Base-by-base conservation (phyloP, 495 filamentous ascomycete genomes). In the Lasiosphaeris hirsuta region DNA sequence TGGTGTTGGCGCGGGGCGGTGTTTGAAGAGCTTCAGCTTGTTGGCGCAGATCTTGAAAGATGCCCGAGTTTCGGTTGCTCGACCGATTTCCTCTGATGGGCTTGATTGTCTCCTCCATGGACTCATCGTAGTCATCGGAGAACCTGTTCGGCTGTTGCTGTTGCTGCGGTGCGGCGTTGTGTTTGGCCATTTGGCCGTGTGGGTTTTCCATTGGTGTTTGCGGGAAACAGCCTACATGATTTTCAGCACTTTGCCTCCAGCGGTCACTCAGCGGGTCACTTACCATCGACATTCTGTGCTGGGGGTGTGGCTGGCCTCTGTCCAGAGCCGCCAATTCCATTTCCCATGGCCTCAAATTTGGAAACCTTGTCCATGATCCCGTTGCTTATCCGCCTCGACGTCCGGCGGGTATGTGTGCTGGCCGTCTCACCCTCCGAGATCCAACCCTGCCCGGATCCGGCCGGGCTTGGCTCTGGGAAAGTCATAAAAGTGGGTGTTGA, bases 81-180 rank as follows among this genome's bases (percentile, higher is more conserved):
- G 36, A 58, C 38, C 48, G 62, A 53, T 60, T 69, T 50, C 55
- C 69, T 59, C 69, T 64, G 9, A 68, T 55, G 4, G 80, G 80
- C 66, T 82, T 83, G 63, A 83, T 72, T 0, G 80, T 83, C 61
- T 81, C 80, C 60, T 82, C 79, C 74, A 81, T 81, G n/a, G 78
- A 82, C 59, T 78, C 78, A 55, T 82, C 80, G 54, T 81, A 81
- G 19, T 62, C 68, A 37, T 78, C 79, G 0, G 73, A 54, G 59
- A 83, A 83, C 36, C 79, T 64, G 58, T 52, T 69, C n/a, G 59
- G 69, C 19, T 57, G 66, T 5, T 57, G 57, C n/a, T 52, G 36
- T 18, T 69, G 63, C 34, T 66, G 65, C 10, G 56, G 43, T 54
- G 71, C 59, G 58, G 62, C 15, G 60, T 62, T 68, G 34, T 64